Conservation (phyloP, 2,329 filamentous ascomycete genomes). For the Pseudogymnoascus sp. region DNA sequence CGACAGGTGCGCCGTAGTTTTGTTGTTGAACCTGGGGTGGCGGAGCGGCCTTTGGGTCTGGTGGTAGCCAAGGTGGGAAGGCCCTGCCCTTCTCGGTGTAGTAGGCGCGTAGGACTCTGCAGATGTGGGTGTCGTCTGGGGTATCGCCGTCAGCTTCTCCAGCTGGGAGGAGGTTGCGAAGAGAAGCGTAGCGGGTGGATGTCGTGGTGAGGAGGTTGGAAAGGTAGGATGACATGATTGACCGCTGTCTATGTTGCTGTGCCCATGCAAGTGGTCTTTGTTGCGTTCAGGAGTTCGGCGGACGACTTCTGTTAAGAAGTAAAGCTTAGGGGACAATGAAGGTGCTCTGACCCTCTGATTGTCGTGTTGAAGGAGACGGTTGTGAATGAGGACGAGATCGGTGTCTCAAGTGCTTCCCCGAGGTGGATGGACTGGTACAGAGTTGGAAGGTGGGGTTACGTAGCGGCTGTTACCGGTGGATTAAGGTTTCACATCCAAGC, state of each 20-base stretch:
- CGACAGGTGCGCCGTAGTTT: slow-evolving; percentile 35
- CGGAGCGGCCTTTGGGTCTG: slow-evolving; percentile 71
- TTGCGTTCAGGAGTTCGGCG: neutral
- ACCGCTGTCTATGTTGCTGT: neutral
- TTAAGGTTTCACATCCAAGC: slow-evolving; percentile 7
- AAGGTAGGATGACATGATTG: slow-evolving; percentile 69
- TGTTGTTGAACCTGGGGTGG: slow-evolving; percentile 38
- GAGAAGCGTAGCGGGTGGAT: slow-evolving; percentile 54
- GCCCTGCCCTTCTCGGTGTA: slow-evolving; percentile 80
- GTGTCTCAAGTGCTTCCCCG: slow-evolving; percentile 5
- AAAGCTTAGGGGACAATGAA: neutral
- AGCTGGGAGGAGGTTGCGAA: slow-evolving; percentile 61
- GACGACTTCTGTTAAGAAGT: slow-evolving; percentile 2
- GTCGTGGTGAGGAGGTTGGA: slow-evolving; percentile 63
- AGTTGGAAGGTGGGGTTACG: slow-evolving; percentile 9
- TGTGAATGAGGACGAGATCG: neutral
- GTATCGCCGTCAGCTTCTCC: slow-evolving; percentile 63
- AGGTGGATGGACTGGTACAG: neutral
- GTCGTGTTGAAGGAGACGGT: neutral
- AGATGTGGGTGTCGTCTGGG: slow-evolving; percentile 90
- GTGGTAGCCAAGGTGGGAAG: slow-evolving; percentile 81
- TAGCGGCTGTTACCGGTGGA: slow-evolving; percentile 2
- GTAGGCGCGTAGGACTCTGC: slow-evolving; percentile 84
- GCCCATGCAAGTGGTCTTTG: neutral
- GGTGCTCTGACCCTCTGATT: neutral